phyloP scores from a whole-genome alignment of 331 rosid species.

The Prunus yedoensis region DNA sequence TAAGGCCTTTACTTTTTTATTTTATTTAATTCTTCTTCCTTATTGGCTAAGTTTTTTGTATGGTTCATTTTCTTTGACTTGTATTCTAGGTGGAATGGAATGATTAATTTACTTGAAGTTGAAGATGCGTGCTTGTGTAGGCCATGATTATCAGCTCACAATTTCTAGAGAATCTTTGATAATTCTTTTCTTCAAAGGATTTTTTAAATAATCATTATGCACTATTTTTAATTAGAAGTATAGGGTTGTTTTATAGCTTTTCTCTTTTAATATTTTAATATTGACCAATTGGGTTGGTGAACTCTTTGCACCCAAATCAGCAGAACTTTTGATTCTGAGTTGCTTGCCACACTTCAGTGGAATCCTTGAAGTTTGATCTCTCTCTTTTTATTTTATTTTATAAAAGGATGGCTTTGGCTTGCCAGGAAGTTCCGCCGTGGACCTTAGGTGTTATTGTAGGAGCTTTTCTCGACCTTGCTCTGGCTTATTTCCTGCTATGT shows the following conservation, averaged over 20 bases:
- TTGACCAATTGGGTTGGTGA: conserved; percentile 5
- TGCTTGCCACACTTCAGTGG: conserved; percentile 16
- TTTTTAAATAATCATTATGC: conserved; percentile 2
- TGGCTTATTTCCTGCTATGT: conserved; percentile 72
- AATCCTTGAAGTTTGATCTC: conserved; percentile 34
- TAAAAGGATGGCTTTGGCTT: conserved; percentile 55
- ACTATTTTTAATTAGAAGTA: conserved; percentile 22
- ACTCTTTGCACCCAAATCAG: background rate
- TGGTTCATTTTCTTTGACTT: conserved; percentile 14
- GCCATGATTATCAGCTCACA: conserved; percentile 4
- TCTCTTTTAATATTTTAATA: background rate
- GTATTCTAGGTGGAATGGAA: background rate
- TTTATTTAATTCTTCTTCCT: conserved; percentile 9
- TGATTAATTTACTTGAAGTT: background rate
- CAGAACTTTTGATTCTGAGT: conserved; percentile 19
- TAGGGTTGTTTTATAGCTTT: background rate
- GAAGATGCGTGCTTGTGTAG: background rate
- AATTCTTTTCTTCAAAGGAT: background rate
- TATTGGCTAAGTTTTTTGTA: conserved; percentile 12
- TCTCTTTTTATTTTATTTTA: background rate
- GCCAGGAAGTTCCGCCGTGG: conserved; percentile 64
- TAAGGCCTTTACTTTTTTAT: background rate
- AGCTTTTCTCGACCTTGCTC: conserved; percentile 60
- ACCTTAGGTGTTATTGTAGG: conserved; percentile 55
- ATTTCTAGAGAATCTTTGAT: conserved; percentile 26